Conservation (phyloP, 129 eudicot species). For the Tanacetum coccineum region DNA sequence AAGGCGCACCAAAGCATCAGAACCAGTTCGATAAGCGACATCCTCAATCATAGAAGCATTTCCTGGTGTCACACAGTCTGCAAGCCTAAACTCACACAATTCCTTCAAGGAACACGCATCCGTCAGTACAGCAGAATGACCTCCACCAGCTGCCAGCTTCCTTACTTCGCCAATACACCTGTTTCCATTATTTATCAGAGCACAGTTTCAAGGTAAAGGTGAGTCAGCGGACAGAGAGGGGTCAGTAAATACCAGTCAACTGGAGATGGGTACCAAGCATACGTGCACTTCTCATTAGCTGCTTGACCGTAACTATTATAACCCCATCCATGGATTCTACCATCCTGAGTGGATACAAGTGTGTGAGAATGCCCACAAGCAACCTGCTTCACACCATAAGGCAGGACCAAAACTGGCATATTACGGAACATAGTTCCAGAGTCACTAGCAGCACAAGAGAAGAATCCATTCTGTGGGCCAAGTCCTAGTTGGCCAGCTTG, state of each 20-base stretch:
- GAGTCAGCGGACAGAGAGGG: constrained; percentile 14
- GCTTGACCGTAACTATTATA: constrained; percentile 97
- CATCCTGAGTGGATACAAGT: constrained; percentile 73
- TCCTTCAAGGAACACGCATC: constrained; percentile 92
- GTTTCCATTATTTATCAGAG: constrained; percentile 20
- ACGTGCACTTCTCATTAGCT: constrained; percentile 86
- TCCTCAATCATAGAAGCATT: constrained; percentile 79
- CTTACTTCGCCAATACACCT: constrained; percentile 99
- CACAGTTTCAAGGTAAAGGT: constrained; percentile 2
- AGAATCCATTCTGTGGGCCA: constrained; percentile 70
- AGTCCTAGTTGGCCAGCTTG: constrained; percentile 92
- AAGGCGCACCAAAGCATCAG: constrained; percentile 97
- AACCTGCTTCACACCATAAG: constrained; percentile 68
- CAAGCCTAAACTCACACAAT: constrained; percentile 87
- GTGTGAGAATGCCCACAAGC: constrained; percentile 98
- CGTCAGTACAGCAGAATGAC: constrained; percentile 91
- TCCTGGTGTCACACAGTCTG: constrained; percentile 54
- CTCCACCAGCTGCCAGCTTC: constrained; percentile 98
- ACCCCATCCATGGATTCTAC: constrained; percentile 97
- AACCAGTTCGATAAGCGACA: constrained; percentile 77
- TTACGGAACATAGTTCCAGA: constrained; percentile 73
- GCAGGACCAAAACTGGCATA: constrained; percentile 77
- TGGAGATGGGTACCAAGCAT: constrained; percentile 99
- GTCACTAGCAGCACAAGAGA: constrained; percentile 55
- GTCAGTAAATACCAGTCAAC: constrained; percentile 70